Base-by-base conservation (phyloP, 306 rosid genomes). In the Trifolium repens region DNA sequence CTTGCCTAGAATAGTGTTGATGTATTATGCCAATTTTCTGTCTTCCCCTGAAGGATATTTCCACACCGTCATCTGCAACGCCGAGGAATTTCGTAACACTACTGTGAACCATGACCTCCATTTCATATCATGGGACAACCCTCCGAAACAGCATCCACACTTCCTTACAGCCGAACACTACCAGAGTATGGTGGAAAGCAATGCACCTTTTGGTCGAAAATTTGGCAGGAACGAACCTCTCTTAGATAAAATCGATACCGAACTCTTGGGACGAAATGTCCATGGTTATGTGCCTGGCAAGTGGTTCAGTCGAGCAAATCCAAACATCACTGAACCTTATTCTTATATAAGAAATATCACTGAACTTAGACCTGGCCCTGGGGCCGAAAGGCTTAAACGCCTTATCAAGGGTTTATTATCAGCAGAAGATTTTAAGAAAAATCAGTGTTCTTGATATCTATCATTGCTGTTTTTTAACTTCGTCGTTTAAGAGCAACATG, bases 21-120 rank as follows among this genome's bases (percentile, higher is more conserved):
- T 86, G 89, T 86, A 86, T 61, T 78, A 86, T 67, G 85, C 89
- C 66, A 86, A 86, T 35, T 80, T 86, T 58, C 77, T 86, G 71
- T 86, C 90, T 17, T 87, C 89, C 9, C 87, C 89, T 3, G 89
- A 86, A 80, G 89, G 87, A 37, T 86, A 86, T 59, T 86, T 86
- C 55, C 89, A 85, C 80, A 85, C 89, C 6, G 89, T 85, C 64
- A 85, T 85, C 52, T 85, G 89, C 82, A 86, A 86, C 39, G 86
- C 89, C 6, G 83, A 83, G 19, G 89, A 86, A 63, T 86, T 86
- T 34, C 87, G 85, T 0, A 86, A 83, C 79, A 87, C 90, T 8
- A 82, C 90, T 0, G 88, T 85, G 64, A 85, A 82, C 78, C 86
- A 82, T 62, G 88, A 85, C 62, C 88, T 85, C 52, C 88, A 85